Evolutionary conservation across 2,329 filamentous ascomycete genomes (phyloP), one percentile per base, ranked within the genome.

Genomic region (Thelonectria rubi): DNA sequence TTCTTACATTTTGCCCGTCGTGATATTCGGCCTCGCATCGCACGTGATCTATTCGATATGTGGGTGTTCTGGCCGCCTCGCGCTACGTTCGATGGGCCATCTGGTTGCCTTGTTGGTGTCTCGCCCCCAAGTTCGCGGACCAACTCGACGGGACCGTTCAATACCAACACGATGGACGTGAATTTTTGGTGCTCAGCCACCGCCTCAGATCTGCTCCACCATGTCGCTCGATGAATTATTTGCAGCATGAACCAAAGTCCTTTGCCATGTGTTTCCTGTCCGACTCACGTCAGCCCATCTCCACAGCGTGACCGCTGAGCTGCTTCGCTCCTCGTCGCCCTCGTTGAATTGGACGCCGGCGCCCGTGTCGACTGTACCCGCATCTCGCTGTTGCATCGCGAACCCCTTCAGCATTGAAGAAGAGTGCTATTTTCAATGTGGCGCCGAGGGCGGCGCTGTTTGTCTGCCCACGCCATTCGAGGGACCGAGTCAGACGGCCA

Each of bases 171-270:
- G n/a, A n/a, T n/a, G n/a, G n/a, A 37, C 5, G 3, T 37, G 34
- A 15, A 18, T 20, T 3, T 21, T 17, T 24, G n/a, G 14, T 18
- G 14, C 18, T 39, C 15, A 54, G 20, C 26, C 12, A 15, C 17
- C 12, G 11, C 9, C 4, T 42, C 12, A 24, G 21, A 18, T 24
- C 17, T n/a, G 42, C 42, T 45, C n/a, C 20, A 21, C 42, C 8
- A 45, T 42, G 39, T 46, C 3, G 6, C 30, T 30, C n/a, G 14
- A 17, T 14, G 10, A 10, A n/a, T 18, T 8, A 26, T 30, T 37
- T 17, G 20, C 17, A 50, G 15, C 8, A 30, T 32, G 30, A 50
- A 34, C 46, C 9, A 50, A 60, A 60, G 51, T 46, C 45, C 57
- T 39, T 30, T 45, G 14, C 9, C 11, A 18, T 60, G 57, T 17